Evolutionary conservation across 345 rosid species (phyloP).

Genomic region (Mercurialis annua): DNA sequence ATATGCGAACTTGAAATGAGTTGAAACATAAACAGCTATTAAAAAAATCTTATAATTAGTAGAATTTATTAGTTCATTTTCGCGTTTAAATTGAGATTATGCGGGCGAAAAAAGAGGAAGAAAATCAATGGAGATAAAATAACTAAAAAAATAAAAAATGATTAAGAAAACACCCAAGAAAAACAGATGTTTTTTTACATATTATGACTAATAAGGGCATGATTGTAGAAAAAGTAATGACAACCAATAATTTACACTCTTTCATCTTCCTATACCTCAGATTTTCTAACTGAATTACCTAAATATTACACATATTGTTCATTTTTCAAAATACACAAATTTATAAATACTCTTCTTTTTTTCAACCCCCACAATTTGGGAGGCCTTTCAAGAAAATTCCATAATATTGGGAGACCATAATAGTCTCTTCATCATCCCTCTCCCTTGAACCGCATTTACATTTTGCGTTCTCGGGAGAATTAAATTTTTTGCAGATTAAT

Average conservation of each 20-base stretch:
- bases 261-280: slow-evolving; percentile 12
- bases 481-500: background rate
- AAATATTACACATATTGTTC: background rate
- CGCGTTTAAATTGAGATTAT: background rate
- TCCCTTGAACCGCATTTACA: slow-evolving; percentile 7
- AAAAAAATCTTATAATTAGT: background rate
- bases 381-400: background rate
- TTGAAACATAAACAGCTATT: too few species aligned
- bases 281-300: slow-evolving; percentile 15
- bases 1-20: too few species aligned
- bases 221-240: background rate
- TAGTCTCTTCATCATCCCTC: background rate
- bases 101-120: background rate
- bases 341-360: slow-evolving; percentile 1
- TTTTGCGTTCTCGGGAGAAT: slow-evolving; percentile 6
- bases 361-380: background rate
- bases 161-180: background rate
- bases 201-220: background rate
- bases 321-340: background rate
- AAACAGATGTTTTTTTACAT: background rate
- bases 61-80: background rate
- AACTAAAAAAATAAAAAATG: background rate
- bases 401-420: background rate
- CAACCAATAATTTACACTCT: slow-evolving; percentile 7
- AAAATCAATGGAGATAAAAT: background rate